A percentile compares a stretch with the other conserved stretches of the same genome.
phyloP scores from a whole-genome alignment of 306 rosid species.

The Cicer cuneatum region DNA sequence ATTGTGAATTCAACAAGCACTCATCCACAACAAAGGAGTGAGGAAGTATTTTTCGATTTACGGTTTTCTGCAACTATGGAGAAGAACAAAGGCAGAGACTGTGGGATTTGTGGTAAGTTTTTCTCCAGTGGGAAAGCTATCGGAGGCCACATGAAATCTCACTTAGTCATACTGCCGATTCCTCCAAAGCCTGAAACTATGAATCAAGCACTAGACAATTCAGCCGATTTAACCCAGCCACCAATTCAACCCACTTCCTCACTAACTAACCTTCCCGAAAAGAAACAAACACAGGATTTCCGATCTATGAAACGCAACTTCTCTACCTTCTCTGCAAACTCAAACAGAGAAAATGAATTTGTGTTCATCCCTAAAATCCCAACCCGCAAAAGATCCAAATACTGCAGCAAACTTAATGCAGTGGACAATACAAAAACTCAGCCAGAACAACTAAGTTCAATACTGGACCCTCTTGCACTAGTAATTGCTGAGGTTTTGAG shows the following conservation, averaged over 20 bases:
- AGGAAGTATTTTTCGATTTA: neutral
- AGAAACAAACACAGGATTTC: conserved; percentile 14
- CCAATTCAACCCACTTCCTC: conserved; percentile 19
- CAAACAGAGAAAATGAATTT: conserved; percentile 33
- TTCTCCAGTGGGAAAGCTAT: conserved; percentile 64
- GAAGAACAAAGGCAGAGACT: conserved; percentile 37
- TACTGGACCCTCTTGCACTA: neutral
- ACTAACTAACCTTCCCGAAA: neutral
- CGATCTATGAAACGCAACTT: conserved; percentile 29
- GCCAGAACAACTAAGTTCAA: conserved; percentile 31
- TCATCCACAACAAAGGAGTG: conserved; percentile 10
- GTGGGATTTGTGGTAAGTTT: conserved; percentile 59
- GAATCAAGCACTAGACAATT: conserved; percentile 17
- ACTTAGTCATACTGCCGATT: conserved; percentile 51
- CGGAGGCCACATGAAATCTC: conserved; percentile 88
- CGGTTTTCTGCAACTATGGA: conserved; percentile 51
- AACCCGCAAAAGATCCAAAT: conserved; percentile 57
- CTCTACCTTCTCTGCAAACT: neutral
- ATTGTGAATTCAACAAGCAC: conserved; percentile 14
- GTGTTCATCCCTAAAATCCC: conserved; percentile 34
- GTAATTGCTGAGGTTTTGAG: too few species aligned
- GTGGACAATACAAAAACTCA: neutral
- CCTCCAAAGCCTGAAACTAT: conserved; percentile 44
- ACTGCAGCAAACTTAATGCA: conserved; percentile 28
- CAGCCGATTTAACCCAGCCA: neutral